These are phyloP conservation scores for Hygrophoropsis aurantiaca DNA, from an alignment of 768 basidiomycete species.

Conservation along the genomic window DNA sequence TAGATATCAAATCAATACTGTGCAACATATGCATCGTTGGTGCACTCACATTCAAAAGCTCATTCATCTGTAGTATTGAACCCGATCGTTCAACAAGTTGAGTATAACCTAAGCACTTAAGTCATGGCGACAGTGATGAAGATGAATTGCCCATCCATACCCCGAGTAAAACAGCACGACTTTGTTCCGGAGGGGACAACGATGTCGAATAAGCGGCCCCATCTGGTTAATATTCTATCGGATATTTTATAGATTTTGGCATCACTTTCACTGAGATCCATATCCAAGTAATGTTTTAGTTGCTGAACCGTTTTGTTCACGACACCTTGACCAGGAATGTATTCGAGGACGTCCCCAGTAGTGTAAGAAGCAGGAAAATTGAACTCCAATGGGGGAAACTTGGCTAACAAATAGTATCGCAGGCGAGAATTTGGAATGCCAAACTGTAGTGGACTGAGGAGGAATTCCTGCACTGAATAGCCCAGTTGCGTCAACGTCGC, in stretches of 20 bases:
- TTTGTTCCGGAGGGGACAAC: constrained; percentile 60
- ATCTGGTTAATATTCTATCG: constrained; percentile 64
- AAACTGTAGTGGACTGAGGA: constrained; percentile 76
- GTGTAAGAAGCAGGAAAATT: constrained; percentile 14
- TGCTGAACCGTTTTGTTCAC: background rate
- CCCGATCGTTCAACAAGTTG: constrained; percentile 76
- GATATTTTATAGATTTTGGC: constrained; percentile 42
- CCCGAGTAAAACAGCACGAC: constrained; percentile 82
- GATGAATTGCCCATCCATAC: constrained; percentile 34
- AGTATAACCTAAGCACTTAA: constrained; percentile 58
- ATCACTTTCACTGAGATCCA: constrained; percentile 8
- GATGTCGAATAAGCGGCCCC: constrained; percentile 82
- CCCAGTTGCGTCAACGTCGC: constrained; percentile 51
- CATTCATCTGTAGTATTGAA: constrained; percentile 74
- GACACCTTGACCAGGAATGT: constrained; percentile 50
- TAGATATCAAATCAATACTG: background rate
- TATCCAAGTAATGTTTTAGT: constrained; percentile 14
- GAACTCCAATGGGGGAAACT: constrained; percentile 42
- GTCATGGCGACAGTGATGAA: background rate
- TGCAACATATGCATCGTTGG: background rate
- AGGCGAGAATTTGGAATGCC: constrained; percentile 81
- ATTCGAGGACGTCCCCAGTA: constrained; percentile 39
- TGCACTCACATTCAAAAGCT: constrained; percentile 56
- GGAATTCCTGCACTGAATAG: constrained; percentile 59
- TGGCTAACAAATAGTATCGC: constrained; percentile 79